A percentile compares a stretch with the other conserved stretches of the same genome.
phyloP scores from a whole-genome alignment of 2,329 filamentous ascomycete genomes.

The Trichoderma harzianum region DNA sequence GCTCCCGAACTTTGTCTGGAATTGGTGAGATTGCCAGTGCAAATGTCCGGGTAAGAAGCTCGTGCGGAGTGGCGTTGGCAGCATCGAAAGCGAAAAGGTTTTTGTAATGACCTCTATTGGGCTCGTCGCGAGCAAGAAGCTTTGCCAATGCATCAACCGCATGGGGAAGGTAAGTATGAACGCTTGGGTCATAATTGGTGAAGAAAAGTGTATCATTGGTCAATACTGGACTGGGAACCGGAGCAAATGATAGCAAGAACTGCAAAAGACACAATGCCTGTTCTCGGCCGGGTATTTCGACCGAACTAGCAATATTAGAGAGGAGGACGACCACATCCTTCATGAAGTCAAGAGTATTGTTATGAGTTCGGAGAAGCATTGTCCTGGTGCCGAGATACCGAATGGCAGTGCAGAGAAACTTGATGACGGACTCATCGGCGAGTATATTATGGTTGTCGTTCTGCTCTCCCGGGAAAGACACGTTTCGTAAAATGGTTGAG shows the following conservation, averaged over 20 bases:
- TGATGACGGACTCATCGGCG: conserved; percentile 73
- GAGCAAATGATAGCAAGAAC: conserved; percentile 87
- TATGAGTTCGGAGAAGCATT: conserved; percentile 75
- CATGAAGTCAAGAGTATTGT: conserved; percentile 93
- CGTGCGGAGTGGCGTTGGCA: conserved; percentile 60
- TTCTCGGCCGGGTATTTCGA: conserved; percentile 80
- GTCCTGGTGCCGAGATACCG: conserved; percentile 85
- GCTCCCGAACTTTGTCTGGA: conserved; percentile 58
- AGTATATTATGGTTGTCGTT: conserved; percentile 68
- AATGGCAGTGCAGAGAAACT: conserved; percentile 79
- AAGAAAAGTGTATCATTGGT: conserved; percentile 65
- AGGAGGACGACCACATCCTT: conserved; percentile 88
- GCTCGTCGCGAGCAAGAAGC: conserved; percentile 86
- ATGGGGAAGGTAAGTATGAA: conserved; percentile 84
- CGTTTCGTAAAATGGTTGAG: conserved; percentile 86
- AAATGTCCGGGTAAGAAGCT: conserved; percentile 83
- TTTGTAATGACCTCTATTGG: conserved; percentile 82
- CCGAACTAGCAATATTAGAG: conserved; percentile 78
- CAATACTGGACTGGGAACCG: conserved; percentile 64
- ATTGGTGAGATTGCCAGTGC: conserved; percentile 81
- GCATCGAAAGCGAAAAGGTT: conserved; percentile 75
- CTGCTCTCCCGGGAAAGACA: conserved; percentile 70
- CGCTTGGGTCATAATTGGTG: conserved; percentile 70
- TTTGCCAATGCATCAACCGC: conserved; percentile 91
- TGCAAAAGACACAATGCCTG: conserved; percentile 83